Evolutionary conservation across 192 early-diverging fungal genomes (phyloP), one percentile per base, ranked within the genome.

Genomic region (Linnemannia elongata): DNA sequence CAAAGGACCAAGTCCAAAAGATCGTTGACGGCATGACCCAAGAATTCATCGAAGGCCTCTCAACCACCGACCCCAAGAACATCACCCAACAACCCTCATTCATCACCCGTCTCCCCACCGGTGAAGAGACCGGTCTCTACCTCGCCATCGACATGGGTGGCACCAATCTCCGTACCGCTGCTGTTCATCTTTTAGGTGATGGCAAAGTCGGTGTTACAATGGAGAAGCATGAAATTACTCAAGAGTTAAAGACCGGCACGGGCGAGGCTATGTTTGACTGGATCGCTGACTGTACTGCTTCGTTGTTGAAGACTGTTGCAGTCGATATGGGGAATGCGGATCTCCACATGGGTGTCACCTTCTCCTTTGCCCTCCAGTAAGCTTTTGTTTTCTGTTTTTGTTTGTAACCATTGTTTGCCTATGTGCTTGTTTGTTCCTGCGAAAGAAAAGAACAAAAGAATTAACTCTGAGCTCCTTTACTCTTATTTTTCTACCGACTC

Each of bases 111-210:
- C 90, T 95, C 27, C 97, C 98, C 8, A 93, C 90, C 30, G 97
- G 98, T 36, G 90, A 88, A 74, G 98, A 99, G 83, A 93, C 90
- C 42, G 98, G 98, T 36, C 93, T 94, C 49, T 97, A 93, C 91
- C 89, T 97, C 72, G 96, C 98, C 12, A 91, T 99, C 57, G 98
- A 99, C 79, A 89, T 99, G 75, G 98, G 98, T 66, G 98, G 98
- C n/a, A 97, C 97, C 49, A 98, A 99, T 90, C 92, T 99, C 78
- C 95, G 98, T 45, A 95, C 98, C 33, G 94, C 96, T 81, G 91
- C 92, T 60, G 96, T 98, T 20, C 92, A 92, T 38, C 92, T 99
- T 20, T 88, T 95, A 63, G 97, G 97, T 54, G 83, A 93, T 72
- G 96, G 97, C 47, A 80, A 88, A 54, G 75, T 85, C 36, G 82